Conservation (phyloP, 768 basidiomycete genomes). For the Brasilioporus rufonigricans region DNA sequence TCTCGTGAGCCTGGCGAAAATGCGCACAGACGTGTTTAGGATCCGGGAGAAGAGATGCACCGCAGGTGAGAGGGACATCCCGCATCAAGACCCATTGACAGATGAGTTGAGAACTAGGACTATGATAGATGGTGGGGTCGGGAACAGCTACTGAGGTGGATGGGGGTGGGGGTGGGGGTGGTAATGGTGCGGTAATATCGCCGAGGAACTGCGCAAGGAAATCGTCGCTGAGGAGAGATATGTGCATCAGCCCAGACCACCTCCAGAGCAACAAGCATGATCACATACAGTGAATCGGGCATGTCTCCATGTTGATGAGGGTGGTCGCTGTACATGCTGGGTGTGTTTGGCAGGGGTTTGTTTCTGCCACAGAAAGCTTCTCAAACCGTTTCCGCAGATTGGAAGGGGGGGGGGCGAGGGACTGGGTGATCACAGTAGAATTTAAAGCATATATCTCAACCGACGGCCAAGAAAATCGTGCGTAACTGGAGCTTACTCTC, state of each 20-base stretch:
- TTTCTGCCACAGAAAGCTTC: no score
- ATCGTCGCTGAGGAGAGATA: slow-evolving; percentile 4
- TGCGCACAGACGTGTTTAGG: slow-evolving; percentile 5
- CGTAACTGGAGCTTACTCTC: not conserved
- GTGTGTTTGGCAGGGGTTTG: no score
- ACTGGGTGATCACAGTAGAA: not conserved
- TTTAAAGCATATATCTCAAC: slow-evolving; percentile 3
- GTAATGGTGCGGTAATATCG: not conserved
- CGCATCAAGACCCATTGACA: slow-evolving; percentile 12
- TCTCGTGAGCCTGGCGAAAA: slow-evolving; percentile 9
- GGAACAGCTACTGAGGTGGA: not conserved
- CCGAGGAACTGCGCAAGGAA: slow-evolving; percentile 13
- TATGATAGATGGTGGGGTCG: not conserved
- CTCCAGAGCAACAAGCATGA: not conserved
- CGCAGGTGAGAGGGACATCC: not conserved
- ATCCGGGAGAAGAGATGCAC: slow-evolving; percentile 1
- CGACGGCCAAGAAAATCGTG: not conserved
- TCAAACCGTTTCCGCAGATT: no score
- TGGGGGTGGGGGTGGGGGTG: not conserved
- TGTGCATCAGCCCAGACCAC: not conserved
- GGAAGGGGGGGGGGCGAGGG: not conserved
- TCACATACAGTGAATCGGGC: slow-evolving; percentile 12
- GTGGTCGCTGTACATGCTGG: slow-evolving; percentile 2
- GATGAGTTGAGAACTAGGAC: not conserved
- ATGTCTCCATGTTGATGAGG: not conserved